Evolutionary conservation across 495 filamentous ascomycete genomes (phyloP), one percentile per base, ranked within the genome.

Genomic region (Lindgomyces ingoldianus): DNA sequence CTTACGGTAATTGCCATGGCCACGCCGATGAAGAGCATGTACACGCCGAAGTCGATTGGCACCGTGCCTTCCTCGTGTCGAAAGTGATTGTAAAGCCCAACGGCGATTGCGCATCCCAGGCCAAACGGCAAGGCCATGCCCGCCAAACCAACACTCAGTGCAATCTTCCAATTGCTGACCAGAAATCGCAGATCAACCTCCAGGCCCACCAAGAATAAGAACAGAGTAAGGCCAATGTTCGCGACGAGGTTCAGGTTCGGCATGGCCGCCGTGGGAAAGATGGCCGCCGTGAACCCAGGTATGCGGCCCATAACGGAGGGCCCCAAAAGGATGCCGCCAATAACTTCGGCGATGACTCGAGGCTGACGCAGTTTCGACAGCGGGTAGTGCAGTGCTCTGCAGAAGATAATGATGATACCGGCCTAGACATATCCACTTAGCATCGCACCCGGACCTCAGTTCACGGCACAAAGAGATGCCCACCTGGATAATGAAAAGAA

Each of bases 401-500:
- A 95, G 73, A 96, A 85, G 53, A 95, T 84, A 72, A 98, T 89
- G 71, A 98, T 96, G 64, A 98, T 91, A 60, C 80, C 81, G 18
- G 90, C 89, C 91, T 96, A 69, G 4, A 67, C 16, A 41, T 19
- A n/a, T 26, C 29, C 18, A n/a, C 4, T 39, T 39, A 39, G 44
- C 2, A 27, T 21, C 18, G 14, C 29, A 55, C 29, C 24, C 25
- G 9, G 27, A 9, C 3, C 19, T 4, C 30, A 41, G n/a, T n/a
- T n/a, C n/a, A n/a, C n/a, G n/a, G 57, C 11, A 18, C 21, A 50
- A 25, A n/a, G 55, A 47, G 21, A 44, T 33, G 21, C 76, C 57
- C 80, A 88, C 92, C 87, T 98, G 93, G 52, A 98, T 91, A 69
- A 97, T 96, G 74, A 98, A 98, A 29, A 96, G 73, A 41, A 89